These are phyloP conservation scores for Lagenidium sp. DNA, from an alignment of 352 stramenopile genomes.

Conservation along the genomic window DNA sequence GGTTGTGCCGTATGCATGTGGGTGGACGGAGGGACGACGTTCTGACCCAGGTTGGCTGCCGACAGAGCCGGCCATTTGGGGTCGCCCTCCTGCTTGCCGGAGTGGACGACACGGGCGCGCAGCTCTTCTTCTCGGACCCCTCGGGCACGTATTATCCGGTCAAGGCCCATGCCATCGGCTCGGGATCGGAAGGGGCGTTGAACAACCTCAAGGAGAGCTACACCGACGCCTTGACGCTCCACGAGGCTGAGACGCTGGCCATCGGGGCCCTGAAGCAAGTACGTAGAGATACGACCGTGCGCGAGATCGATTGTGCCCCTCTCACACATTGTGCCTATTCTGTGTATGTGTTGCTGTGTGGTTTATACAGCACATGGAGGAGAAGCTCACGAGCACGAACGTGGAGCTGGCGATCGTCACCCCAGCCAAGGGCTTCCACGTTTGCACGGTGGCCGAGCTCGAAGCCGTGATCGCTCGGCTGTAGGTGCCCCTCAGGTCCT, in stretches of 20 bases:
- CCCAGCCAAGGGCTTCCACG: conserved; percentile 93
- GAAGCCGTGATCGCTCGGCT: conserved; percentile 85
- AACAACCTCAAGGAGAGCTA: conserved; percentile 98
- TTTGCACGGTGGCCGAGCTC: conserved; percentile 91
- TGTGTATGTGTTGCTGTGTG: no score
- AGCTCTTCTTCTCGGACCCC: conserved; percentile 97
- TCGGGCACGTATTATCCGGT: conserved; percentile 98
- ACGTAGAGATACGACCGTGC: no score
- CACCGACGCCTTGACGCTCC: conserved; percentile 92
- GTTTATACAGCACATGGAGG: conserved; percentile 96
- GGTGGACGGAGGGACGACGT: no score
- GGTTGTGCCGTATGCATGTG: no score
- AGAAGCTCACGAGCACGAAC: conserved; percentile 98
- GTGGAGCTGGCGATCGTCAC: conserved; percentile 97
- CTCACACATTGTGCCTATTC: no score
- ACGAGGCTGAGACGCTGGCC: conserved; percentile 95
- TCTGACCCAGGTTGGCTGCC: not conserved
- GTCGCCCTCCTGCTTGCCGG: conserved; percentile 97
- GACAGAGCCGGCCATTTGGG: conserved; percentile 93
- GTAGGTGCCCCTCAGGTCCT: conserved; percentile 23
- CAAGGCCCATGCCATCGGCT: conserved; percentile 98
- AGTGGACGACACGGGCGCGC: conserved; percentile 90
- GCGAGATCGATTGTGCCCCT: no score
- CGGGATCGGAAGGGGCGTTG: conserved; percentile 95
- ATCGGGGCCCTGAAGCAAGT: conserved; percentile 95